phyloP scores from a whole-genome alignment of 2,329 filamentous ascomycete species.

The Ophiosphaerella narmari region DNA sequence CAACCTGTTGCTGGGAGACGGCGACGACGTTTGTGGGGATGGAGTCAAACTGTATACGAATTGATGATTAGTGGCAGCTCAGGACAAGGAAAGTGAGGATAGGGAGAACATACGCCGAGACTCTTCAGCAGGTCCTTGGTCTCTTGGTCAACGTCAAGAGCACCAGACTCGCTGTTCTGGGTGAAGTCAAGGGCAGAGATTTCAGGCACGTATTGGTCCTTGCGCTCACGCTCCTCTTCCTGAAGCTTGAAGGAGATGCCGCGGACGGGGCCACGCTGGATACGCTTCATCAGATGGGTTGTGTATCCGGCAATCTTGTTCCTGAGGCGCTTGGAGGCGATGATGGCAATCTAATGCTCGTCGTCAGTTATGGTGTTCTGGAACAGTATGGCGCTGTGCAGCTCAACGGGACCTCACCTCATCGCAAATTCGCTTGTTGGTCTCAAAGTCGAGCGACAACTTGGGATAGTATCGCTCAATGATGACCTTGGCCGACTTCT shows the following conservation, averaged over 20 bases:
- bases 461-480: conserved; percentile 87
- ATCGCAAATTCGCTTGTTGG: conserved; percentile 99
- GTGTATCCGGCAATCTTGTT: conserved; percentile 96
- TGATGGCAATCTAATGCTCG: conserved; percentile 77
- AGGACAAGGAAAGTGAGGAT: too few relatives aligned
- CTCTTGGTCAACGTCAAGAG: conserved; percentile 94
- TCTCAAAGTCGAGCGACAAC: conserved; percentile 99
- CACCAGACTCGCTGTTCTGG: conserved; percentile 89
- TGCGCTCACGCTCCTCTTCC: conserved; percentile 99
- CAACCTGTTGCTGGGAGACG: conserved; percentile 84
- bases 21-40: conserved; percentile 95
- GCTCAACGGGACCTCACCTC: conserved; percentile 57
- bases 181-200: conserved; percentile 98
- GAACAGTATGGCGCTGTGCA: conserved; percentile 40
- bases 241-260: conserved; percentile 99
- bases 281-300: conserved; percentile 93
- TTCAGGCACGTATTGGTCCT: conserved; percentile 99
- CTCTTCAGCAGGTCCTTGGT: conserved; percentile 99
- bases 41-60: conserved; percentile 76
- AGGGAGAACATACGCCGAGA: conserved; percentile 79
- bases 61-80: too few relatives aligned
- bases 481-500: conserved; percentile 97
- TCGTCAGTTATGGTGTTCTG: conserved; percentile 61
- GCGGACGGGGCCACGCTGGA: conserved; percentile 97
- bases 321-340: conserved; percentile 96